Conservation (phyloP, 371 early-diverging fungal species). For the Dichotomocladium elegans region DNA sequence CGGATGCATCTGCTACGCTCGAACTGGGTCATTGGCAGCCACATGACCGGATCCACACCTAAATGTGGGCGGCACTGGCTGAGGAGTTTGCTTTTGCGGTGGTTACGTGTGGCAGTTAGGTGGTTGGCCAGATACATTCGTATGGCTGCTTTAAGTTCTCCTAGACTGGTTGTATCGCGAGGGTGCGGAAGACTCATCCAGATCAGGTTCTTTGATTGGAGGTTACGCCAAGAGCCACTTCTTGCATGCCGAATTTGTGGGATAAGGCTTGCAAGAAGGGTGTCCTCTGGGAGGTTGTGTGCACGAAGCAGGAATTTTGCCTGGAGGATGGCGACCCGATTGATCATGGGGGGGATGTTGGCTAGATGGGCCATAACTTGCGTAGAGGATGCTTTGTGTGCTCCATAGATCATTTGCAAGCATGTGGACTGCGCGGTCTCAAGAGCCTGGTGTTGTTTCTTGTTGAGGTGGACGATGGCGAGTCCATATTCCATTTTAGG, state of each 20-base stretch:
- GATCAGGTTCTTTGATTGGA: not conserved
- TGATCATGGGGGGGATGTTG: slow-evolving; percentile 3
- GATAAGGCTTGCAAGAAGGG: not conserved
- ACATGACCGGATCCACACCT: no score
- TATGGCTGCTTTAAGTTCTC: not conserved
- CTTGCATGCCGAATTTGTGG: not conserved
- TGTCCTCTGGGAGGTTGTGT: not conserved
- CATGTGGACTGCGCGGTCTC: slow-evolving; percentile 4
- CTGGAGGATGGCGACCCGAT: not conserved
- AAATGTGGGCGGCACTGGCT: no score
- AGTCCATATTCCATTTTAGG: slow-evolving; percentile 9
- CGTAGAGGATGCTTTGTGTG: not conserved
- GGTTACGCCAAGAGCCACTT: not conserved
- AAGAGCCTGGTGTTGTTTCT: not conserved
- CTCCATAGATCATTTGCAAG: slow-evolving; percentile 5
- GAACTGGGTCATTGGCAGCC: no score
- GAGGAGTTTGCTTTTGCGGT: not conserved
- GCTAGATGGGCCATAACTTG: slow-evolving; percentile 10
- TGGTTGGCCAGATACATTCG: not conserved
- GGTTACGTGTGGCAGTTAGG: not conserved
- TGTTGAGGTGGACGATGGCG: slow-evolving; percentile 1
- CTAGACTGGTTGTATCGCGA: not conserved
- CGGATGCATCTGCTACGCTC: no score
- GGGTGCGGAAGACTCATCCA: not conserved
- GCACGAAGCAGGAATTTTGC: not conserved